Conservation (phyloP, 129 eudicot genomes). For the Tagetes erecta region DNA sequence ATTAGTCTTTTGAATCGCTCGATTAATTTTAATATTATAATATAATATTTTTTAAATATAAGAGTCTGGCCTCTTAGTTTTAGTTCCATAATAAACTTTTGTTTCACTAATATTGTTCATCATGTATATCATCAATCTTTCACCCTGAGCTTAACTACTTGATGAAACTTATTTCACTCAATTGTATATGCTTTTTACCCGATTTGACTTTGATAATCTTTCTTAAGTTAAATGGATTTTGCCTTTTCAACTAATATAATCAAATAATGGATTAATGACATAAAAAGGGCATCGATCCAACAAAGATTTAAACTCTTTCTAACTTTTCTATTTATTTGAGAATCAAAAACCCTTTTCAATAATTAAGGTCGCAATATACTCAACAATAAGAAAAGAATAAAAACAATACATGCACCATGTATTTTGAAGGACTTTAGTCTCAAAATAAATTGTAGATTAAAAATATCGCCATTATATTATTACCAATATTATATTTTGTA, state of each 20-base stretch:
- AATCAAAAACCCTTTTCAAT: constrained; percentile 27
- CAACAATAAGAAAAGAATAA: not conserved
- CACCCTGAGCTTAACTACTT: not conserved
- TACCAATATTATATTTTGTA: not conserved
- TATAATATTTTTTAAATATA: too few relatives aligned
- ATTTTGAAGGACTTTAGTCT: not conserved
- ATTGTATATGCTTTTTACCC: not conserved
- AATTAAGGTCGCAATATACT: constrained; percentile 11
- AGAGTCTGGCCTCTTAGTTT: too few relatives aligned
- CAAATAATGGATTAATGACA: constrained; percentile 51
- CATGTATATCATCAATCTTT: not conserved
- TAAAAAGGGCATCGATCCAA: constrained; percentile 46
- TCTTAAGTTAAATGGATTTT: constrained; percentile 32
- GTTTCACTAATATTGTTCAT: not conserved
- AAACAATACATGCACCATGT: not conserved
- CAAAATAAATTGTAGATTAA: not conserved
- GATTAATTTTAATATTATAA: too few relatives aligned
- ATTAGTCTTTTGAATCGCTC: too few relatives aligned
- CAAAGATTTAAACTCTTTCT: constrained; percentile 32
- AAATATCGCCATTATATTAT: not conserved
- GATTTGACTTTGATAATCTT: constrained; percentile 37
- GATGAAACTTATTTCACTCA: not conserved
- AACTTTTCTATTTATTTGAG: constrained; percentile 21
- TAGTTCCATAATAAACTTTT: too few relatives aligned
- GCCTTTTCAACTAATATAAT: constrained; percentile 37